Evolutionary conservation across 2,329 filamentous ascomycete species (phyloP).

Genomic region (Truncatella angustata): DNA sequence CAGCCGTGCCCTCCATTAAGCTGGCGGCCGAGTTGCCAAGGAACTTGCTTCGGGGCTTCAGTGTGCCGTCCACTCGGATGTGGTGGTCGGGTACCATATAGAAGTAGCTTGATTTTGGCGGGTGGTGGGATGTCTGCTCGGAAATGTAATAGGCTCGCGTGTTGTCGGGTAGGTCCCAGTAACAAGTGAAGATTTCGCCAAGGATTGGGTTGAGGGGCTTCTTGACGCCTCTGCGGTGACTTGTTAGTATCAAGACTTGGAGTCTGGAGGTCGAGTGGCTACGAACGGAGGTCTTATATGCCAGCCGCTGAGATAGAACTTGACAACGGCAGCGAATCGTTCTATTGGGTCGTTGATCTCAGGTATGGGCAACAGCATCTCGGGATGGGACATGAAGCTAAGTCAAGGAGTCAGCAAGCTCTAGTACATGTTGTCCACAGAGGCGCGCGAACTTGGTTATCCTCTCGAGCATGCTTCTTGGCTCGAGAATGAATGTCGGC

Average conservation of each 20-base stretch:
- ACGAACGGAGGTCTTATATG: conserved; percentile 95
- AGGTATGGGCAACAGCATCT: conserved; percentile 87
- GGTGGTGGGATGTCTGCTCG: conserved; percentile 97
- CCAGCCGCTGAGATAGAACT: conserved; percentile 98
- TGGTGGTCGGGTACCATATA: conserved; percentile 94
- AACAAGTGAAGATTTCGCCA: conserved; percentile 91
- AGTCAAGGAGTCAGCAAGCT: conserved; percentile 7
- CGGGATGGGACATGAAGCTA: conserved; percentile 99
- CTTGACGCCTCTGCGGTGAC: conserved; percentile 75
- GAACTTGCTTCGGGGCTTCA: conserved; percentile 94
- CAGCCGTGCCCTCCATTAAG: conserved; percentile 95
- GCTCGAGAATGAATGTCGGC: conserved; percentile 96
- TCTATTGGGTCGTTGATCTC: conserved; percentile 83
- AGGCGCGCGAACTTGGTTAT: conserved; percentile 81
- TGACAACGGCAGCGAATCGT: conserved; percentile 91
- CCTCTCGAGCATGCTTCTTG: conserved; percentile 94
- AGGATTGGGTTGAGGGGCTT: conserved; percentile 97
- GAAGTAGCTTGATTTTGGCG: conserved; percentile 98
- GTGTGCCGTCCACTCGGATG: conserved; percentile 90
- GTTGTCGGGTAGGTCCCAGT: conserved; percentile 86
- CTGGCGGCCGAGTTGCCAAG: conserved; percentile 96
- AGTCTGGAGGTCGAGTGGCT: not conserved
- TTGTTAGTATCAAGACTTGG: conserved; percentile 11
- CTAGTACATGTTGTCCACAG: not conserved
- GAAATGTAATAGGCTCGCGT: conserved; percentile 93